Conservation (phyloP, 805 yeast species). For the Ogataea populi-albae region DNA sequence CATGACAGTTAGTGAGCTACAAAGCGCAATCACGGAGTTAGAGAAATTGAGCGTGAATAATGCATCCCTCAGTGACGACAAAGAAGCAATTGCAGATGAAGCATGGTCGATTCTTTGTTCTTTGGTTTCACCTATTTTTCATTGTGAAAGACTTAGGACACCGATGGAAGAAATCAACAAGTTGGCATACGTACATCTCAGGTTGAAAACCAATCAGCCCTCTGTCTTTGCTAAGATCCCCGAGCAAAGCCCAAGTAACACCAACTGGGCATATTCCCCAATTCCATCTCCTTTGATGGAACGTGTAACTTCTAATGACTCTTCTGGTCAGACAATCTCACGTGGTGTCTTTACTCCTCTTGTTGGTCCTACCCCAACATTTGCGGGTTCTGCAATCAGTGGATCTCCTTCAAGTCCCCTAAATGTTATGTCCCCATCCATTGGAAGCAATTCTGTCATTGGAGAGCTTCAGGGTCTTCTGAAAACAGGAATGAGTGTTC, state of each 20-base stretch:
- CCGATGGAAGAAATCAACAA: constrained; percentile 59
- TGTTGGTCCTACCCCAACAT: constrained; percentile 24
- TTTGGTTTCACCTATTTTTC: constrained; percentile 45
- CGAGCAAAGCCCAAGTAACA: constrained; percentile 2
- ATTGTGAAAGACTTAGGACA: constrained; percentile 44
- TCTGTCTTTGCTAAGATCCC: constrained; percentile 1
- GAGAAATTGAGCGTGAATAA: constrained; percentile 29
- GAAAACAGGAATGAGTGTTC: constrained; percentile 37
- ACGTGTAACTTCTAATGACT: background rate
- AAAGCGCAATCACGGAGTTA: constrained; percentile 30
- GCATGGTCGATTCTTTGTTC: constrained; percentile 48
- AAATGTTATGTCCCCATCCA: constrained; percentile 17
- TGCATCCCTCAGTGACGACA: constrained; percentile 31
- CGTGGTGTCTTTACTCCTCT: constrained; percentile 16
- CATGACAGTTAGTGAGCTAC: constrained; percentile 29
- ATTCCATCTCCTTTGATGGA: constrained; percentile 8
- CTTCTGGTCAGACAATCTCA: background rate
- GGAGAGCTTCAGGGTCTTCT: constrained; percentile 46
- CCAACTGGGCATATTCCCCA: constrained; percentile 11
- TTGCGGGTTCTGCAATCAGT: constrained; percentile 11
- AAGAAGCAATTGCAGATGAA: constrained; percentile 42
- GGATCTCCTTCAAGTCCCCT: constrained; percentile 20
- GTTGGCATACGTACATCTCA: constrained; percentile 38
- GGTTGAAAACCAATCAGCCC: constrained; percentile 20
- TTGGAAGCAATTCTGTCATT: constrained; percentile 36